phyloP scores from a whole-genome alignment of 257 asterid species.

The Solanum tarapatanum region DNA sequence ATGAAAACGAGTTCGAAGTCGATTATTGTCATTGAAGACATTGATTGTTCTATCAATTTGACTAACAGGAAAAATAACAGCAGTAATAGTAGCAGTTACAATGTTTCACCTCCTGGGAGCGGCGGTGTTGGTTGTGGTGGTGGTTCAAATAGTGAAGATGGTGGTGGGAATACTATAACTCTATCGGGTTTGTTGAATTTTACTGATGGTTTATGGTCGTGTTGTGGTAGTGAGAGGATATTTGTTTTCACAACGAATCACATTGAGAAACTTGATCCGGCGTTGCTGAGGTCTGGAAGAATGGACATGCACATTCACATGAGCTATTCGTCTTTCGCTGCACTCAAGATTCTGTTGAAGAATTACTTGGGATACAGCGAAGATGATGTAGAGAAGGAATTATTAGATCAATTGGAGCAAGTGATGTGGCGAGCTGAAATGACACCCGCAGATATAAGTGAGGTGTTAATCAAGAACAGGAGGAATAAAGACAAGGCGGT shows the following conservation, averaged over 20 bases:
- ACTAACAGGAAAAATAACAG: slow-evolving; percentile 18
- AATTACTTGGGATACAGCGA: slow-evolving; percentile 57
- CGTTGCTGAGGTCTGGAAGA: slow-evolving; percentile 79
- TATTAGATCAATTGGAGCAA: slow-evolving; percentile 27
- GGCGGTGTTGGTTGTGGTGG: not conserved
- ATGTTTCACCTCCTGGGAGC: not conserved
- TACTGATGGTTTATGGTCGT: slow-evolving; percentile 92
- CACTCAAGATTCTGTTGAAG: slow-evolving; percentile 57
- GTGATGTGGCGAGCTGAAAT: slow-evolving; percentile 52
- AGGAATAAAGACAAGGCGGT: slow-evolving; percentile 47
- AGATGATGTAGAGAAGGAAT: slow-evolving; percentile 22
- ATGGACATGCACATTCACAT: slow-evolving; percentile 96
- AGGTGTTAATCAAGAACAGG: slow-evolving; percentile 68
- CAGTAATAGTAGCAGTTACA: not conserved
- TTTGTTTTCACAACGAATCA: slow-evolving; percentile 92
- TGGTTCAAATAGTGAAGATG: slow-evolving; percentile 22
- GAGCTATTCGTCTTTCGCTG: slow-evolving; percentile 59
- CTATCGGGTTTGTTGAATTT: slow-evolving; percentile 82
- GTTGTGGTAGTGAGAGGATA: slow-evolving; percentile 92
- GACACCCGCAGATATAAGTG: slow-evolving; percentile 95
- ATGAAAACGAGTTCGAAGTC: slow-evolving; percentile 37
- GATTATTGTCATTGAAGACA: slow-evolving; percentile 36
- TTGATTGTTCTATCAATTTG: slow-evolving; percentile 34
- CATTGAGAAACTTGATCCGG: slow-evolving; percentile 89
- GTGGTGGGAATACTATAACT: slow-evolving; percentile 51